Conservation (phyloP, 2,329 filamentous ascomycete species). For the Penicillium griseofulvum region DNA sequence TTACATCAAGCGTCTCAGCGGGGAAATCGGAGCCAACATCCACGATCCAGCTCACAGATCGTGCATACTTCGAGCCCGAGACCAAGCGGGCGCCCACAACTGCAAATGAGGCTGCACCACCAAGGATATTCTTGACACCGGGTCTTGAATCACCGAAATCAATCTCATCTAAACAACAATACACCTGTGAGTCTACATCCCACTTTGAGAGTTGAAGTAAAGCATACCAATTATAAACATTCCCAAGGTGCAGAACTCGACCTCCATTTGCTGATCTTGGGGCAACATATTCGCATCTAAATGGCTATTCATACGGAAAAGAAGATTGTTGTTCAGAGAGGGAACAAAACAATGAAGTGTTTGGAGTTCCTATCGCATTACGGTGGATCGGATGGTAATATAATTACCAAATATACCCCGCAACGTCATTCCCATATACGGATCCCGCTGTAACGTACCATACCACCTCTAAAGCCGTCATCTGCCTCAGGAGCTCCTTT, state of each 20-base stretch:
- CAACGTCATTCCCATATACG: slow-evolving; percentile 7
- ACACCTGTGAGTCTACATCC: slow-evolving; percentile 10
- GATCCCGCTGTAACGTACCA: slow-evolving; percentile 3
- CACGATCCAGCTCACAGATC: slow-evolving; percentile 80
- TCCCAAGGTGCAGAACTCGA: slow-evolving; percentile 60
- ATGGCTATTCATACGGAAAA: not conserved
- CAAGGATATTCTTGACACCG: slow-evolving; percentile 72
- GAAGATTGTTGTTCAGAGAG: not conserved
- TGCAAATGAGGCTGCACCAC: slow-evolving; percentile 82
- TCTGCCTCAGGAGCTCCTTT: slow-evolving; percentile 21
- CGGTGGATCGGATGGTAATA: slow-evolving; percentile 13
- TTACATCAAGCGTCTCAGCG: slow-evolving; percentile 56
- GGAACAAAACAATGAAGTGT: not conserved
- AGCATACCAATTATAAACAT: slow-evolving; percentile 63
- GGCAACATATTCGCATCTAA: slow-evolving; percentile 18
- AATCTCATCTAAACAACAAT: slow-evolving; percentile 70
- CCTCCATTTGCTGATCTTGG: slow-evolving; percentile 14
- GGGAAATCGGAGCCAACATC: slow-evolving; percentile 90
- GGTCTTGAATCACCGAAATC: slow-evolving; percentile 72
- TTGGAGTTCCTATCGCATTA: slow-evolving; percentile 6
- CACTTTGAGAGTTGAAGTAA: slow-evolving; percentile 1
- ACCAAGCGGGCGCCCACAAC: slow-evolving; percentile 86
- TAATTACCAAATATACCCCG: slow-evolving; percentile 17
- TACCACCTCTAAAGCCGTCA: slow-evolving; percentile 15
- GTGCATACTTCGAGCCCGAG: slow-evolving; percentile 66